Percentiles rank a stretch among this genome's conserved stretches.
These are phyloP conservation scores for Asterochloris erici DNA, from an alignment of 139 green algal species.

Conservation along the genomic window DNA sequence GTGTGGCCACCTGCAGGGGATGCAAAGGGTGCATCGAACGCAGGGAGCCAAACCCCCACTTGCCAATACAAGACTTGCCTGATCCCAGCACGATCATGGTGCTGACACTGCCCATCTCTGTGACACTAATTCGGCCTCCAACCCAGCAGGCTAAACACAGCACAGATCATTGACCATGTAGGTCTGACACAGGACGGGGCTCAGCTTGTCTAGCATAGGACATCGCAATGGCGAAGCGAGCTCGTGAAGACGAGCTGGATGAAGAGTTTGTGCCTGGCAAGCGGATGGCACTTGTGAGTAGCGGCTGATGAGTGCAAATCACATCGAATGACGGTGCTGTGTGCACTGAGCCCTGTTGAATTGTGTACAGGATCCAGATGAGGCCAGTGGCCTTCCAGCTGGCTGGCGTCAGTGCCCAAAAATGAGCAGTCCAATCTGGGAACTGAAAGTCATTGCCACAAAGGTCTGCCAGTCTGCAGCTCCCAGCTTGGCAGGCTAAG, in stretches of 20 bases:
- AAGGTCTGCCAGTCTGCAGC: conserved; percentile 36
- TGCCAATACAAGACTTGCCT: conserved; percentile 30
- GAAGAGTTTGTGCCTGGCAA: not conserved
- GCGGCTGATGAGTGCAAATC: not conserved
- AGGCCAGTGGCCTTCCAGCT: conserved; percentile 27
- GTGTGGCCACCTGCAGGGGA: conserved; percentile 80
- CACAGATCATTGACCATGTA: too few species aligned
- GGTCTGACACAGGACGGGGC: too few species aligned
- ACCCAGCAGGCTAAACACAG: too few species aligned
- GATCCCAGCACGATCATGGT: conserved; percentile 82
- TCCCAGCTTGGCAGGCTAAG: not conserved
- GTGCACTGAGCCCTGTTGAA: too few species aligned
- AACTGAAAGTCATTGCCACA: conserved; percentile 47
- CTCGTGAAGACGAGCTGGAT: not conserved
- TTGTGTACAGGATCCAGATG: too few species aligned
- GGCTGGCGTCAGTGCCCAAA: conserved; percentile 59
- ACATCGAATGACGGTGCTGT: not conserved
- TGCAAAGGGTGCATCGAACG: not conserved
- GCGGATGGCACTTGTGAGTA: not conserved
- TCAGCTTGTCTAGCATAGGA: too few species aligned
- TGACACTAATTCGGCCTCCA: too few species aligned
- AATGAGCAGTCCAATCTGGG: conserved; percentile 23
- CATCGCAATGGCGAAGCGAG: too few species aligned
- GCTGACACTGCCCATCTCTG: not conserved
- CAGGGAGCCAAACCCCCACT: not conserved